Percentiles rank a stretch among this genome's conserved stretches.
Evolutionary conservation across 148 eudicot genomes (phyloP).

Genomic region (Persicaria tinctoria): DNA sequence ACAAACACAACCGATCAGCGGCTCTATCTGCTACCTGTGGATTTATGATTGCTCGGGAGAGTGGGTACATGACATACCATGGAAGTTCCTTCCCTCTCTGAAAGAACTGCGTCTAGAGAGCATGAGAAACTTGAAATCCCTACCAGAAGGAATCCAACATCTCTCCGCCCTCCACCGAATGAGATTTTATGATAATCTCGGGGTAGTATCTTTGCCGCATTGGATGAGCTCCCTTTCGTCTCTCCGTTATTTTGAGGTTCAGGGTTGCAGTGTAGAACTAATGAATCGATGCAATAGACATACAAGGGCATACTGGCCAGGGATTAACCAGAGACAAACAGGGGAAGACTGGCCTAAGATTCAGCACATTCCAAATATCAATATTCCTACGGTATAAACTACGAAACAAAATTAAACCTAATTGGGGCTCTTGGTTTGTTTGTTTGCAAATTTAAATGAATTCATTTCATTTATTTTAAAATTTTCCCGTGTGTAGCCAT

Average conservation of each 20-base stretch:
- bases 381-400: too few relatives aligned
- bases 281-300: too few relatives aligned
- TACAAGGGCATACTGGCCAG: too few relatives aligned
- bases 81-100: background rate
- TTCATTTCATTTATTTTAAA: too few relatives aligned
- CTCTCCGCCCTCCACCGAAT: background rate
- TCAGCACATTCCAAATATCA: too few relatives aligned
- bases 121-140: background rate
- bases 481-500: too few relatives aligned
- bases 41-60: background rate
- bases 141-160: background rate
- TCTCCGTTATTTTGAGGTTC: background rate
- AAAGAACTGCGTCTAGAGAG: rapidly evolving
- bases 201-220: background rate
- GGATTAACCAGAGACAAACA: too few relatives aligned
- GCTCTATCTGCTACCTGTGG: background rate
- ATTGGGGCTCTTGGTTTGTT: too few relatives aligned
- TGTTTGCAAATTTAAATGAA: too few relatives aligned
- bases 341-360: too few relatives aligned
- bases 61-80: background rate
- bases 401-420: too few relatives aligned
- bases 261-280: background rate
- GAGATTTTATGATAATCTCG: background rate
- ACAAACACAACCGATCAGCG: background rate
- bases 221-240: background rate